Evolutionary conservation across 2,329 filamentous ascomycete species (phyloP).

Genomic region (Xylariales sp.): DNA sequence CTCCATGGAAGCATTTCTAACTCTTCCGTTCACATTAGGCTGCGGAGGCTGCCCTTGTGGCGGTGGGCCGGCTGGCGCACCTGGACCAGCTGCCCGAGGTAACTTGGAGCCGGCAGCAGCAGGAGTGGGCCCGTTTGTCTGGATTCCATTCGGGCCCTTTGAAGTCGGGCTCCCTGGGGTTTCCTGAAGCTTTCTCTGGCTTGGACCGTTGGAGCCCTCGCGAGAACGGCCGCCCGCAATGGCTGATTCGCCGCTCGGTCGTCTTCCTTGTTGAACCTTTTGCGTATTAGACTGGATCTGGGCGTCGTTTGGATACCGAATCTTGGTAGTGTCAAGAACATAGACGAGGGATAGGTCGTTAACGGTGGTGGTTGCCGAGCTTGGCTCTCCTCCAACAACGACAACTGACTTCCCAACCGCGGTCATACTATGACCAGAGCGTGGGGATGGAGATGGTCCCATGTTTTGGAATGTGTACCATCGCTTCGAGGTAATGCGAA

Average conservation of each 20-base stretch:
- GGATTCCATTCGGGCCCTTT: constrained; percentile 39
- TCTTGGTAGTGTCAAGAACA: constrained; percentile 90
- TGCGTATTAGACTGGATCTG: constrained; percentile 35
- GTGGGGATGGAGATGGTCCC: constrained; percentile 88
- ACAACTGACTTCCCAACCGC: constrained; percentile 89
- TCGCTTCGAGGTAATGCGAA: constrained; percentile 68
- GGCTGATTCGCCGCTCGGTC: constrained; percentile 33
- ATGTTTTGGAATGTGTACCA: constrained; percentile 99
- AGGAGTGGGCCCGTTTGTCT: constrained; percentile 26
- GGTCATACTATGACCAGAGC: constrained; percentile 97
- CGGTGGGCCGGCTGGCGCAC: constrained; percentile 45
- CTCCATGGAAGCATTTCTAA: constrained; percentile 47
- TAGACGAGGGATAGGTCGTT: constrained; percentile 87
- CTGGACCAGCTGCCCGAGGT: constrained; percentile 32
- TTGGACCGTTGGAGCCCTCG: constrained; percentile 48
- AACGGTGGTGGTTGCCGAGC: constrained; percentile 74
- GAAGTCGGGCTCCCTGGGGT: constrained; percentile 28
- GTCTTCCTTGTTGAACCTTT: constrained; percentile 32
- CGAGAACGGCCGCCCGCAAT: constrained; percentile 31
- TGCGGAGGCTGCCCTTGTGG: constrained; percentile 51
- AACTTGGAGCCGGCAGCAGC: constrained; percentile 30
- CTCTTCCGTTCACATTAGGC: constrained; percentile 36
- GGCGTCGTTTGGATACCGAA: constrained; percentile 85
- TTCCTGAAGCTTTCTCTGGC: constrained; percentile 34
- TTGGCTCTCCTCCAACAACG: constrained; percentile 90